A percentile compares a stretch with the other conserved stretches of the same genome.
phyloP scores from a whole-genome alignment of 1,284 basidiomycete genomes.

The Ustilago tritici region DNA sequence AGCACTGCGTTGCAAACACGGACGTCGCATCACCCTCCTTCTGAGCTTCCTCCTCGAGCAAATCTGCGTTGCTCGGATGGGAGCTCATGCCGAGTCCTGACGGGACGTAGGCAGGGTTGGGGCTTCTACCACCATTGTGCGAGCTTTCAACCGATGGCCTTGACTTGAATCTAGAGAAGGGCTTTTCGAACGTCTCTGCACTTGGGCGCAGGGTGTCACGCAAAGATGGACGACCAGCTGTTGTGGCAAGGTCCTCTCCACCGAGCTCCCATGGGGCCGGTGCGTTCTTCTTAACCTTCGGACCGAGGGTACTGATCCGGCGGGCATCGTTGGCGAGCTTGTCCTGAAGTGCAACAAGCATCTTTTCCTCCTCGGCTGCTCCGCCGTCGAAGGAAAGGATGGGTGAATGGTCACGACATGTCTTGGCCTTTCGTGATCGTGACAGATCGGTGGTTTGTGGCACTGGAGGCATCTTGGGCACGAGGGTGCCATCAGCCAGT shows the following conservation, averaged over 20 bases:
- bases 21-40: conserved; percentile 33
- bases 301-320: conserved; percentile 55
- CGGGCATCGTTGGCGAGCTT: conserved; percentile 32
- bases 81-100: conserved; percentile 16
- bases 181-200: conserved; percentile 39
- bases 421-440: conserved; percentile 24
- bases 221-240: conserved; percentile 32
- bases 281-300: conserved; percentile 63
- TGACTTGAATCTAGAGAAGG: conserved; percentile 42
- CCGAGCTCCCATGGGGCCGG: conserved; percentile 63
- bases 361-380: conserved; percentile 55
- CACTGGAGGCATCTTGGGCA: conserved; percentile 59
- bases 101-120: conserved; percentile 19
- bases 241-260: conserved; percentile 36
- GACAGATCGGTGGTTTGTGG: conserved; percentile 28
- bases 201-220: conserved; percentile 37
- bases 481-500: conserved; percentile 44
- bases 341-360: conserved; percentile 34
- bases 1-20: conserved; percentile 43
- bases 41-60: conserved; percentile 37
- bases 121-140: conserved; percentile 14
- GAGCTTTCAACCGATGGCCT: conserved; percentile 43
- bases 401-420: conserved; percentile 53
- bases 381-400: conserved; percentile 56
- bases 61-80: conserved; percentile 12